Percentiles rank a stretch among this genome's conserved stretches.
Evolutionary conservation across 345 rosid genomes (phyloP).

Genomic region (Citrus sinensis): DVS_A1.0 CM039169.1:1462501-1463000

Average conservation of each 20-base stretch:
- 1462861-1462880: background rate
- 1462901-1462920: background rate
- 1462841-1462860: background rate
- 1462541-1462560: slow-evolving; percentile 88
- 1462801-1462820: background rate
- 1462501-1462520: slow-evolving; percentile 96
- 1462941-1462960: background rate
- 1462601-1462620: slow-evolving; percentile 46
- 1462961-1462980: background rate
- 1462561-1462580: slow-evolving; percentile 54
- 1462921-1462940: background rate
- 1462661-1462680: background rate
- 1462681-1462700: background rate
- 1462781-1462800: background rate
- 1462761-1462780: background rate
- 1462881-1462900: background rate
- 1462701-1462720: background rate
- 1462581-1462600: slow-evolving; percentile 52
- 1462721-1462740: background rate
- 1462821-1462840: too few relatives aligned
- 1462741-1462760: background rate
- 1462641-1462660: background rate
- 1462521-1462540: slow-evolving; percentile 92
- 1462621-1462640: slow-evolving; percentile 25
- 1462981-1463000: too few relatives aligned